phyloP scores from a whole-genome alignment of 345 rosid genomes.

The Salix brachista region DNA sequence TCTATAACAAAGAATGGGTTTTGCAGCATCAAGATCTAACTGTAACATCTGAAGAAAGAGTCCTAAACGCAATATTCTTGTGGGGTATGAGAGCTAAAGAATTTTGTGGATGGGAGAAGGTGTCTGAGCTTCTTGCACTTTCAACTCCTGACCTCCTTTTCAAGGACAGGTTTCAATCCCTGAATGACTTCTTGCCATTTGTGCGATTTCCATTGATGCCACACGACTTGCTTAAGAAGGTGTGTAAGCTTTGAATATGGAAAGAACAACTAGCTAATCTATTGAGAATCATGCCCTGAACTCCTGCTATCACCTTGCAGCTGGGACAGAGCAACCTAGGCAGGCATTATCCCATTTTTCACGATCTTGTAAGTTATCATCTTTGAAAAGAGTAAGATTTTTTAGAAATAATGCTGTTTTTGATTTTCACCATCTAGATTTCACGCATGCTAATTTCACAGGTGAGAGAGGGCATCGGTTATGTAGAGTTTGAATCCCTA shows the following conservation, averaged over 20 bases:
- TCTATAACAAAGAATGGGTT: constrained; percentile 24
- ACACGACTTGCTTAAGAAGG: constrained; percentile 60
- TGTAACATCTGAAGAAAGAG: constrained; percentile 87
- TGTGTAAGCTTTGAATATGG: constrained; percentile 26
- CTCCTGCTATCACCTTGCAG: constrained; percentile 45
- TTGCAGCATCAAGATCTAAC: constrained; percentile 90
- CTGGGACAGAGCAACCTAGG: constrained; percentile 59
- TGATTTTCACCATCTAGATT: background rate
- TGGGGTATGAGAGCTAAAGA: constrained; percentile 79
- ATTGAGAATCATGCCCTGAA: background rate
- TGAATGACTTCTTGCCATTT: constrained; percentile 55
- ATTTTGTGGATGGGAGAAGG: constrained; percentile 60
- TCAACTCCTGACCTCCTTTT: constrained; percentile 45
- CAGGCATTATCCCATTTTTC: constrained; percentile 36
- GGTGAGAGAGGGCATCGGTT: constrained; percentile 63
- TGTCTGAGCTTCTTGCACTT: constrained; percentile 47
- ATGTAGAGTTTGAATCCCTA: constrained; percentile 37
- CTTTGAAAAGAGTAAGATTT: background rate
- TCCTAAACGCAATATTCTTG: constrained; percentile 82
- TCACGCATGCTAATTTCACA: constrained; percentile 27
- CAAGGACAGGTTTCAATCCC: constrained; percentile 55
- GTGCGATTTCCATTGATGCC: constrained; percentile 83
- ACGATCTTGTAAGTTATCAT: constrained; percentile 56
- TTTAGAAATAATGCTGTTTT: background rate
- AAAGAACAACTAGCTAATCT: background rate